Base-by-base conservation (phyloP, 345 rosid species). In the Laguncularia racemosa region DNA sequence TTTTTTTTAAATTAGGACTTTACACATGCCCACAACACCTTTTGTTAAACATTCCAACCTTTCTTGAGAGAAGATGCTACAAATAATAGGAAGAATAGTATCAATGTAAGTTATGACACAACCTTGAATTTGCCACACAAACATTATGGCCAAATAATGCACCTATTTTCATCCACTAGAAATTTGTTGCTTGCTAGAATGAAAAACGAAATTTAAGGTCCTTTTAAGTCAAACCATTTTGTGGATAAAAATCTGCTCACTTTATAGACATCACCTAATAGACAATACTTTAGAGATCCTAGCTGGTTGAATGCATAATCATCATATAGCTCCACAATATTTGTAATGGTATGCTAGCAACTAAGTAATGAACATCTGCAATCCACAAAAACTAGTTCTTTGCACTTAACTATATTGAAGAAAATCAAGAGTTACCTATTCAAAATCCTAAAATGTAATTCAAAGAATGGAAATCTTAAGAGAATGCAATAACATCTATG, bases 401-500 rank as follows among this genome's bases (percentile, higher is more conserved):
- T 33, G 40, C 40, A 33, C 40, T 33, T 33, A 33, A 33, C 40
- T 33, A 58, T 16, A 50, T 13, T n/a, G 28, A 23, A 23, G 28
- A 23, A 2, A 6, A 23, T 23, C 28, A 23, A 64, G 21, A 57
- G 69, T 18, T 55, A 88, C 96, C 98, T 84, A 70, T 83, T 86
- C 56, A 92, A 71, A 55, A 92, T 80, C 62, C 88, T 91, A 69
- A 92, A 92, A 73, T 92, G 98, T 74, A 92, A 67, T 58, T 89
- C 93, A 58, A 92, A 92, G 72, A 84, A 89, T 12, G 98, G 98
- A 72, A 92, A 86, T 74, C 96, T 83, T 16, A 96, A 79, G 62
- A 92, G 84, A 75, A 92, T 80, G 82, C 98, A 92, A 65, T 92
- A 92, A 72, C 98, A 92, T 89, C 98, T 84, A 50, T 80, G 84